Evolutionary conservation across 2,329 filamentous ascomycete species (phyloP).

Genomic region (Helotiales sp.): DNA sequence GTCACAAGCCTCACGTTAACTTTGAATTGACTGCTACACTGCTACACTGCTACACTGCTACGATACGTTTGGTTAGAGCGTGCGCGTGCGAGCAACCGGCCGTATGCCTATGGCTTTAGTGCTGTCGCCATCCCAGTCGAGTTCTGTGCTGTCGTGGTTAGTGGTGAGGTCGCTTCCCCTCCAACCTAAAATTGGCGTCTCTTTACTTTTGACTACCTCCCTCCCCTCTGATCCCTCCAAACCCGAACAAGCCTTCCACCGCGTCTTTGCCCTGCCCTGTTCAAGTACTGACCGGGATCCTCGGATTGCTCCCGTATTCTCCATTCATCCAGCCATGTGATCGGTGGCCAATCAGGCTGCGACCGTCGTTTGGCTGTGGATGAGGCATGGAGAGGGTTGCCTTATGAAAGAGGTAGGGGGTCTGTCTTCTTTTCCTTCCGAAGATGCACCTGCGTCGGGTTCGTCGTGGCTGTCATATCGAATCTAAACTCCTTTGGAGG

Average conservation of each 20-base stretch:
- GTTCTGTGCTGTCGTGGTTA: neutral
- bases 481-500: slow-evolving; percentile 35
- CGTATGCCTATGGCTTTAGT: neutral
- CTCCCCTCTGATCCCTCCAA: neutral
- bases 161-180: neutral
- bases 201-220: neutral
- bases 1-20: neutral
- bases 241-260: slow-evolving; percentile 14
- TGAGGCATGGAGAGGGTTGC: slow-evolving; percentile 27
- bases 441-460: slow-evolving; percentile 32
- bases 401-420: slow-evolving; percentile 26
- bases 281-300: slow-evolving; percentile 27
- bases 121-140: slow-evolving; percentile 2
- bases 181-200: slow-evolving; percentile 26
- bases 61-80: neutral
- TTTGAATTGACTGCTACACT: neutral
- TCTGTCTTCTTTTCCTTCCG: slow-evolving; percentile 18
- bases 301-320: slow-evolving; percentile 34
- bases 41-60: too few relatives aligned
- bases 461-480: slow-evolving; percentile 32
- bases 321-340: slow-evolving; percentile 22
- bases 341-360: slow-evolving; percentile 25
- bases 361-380: slow-evolving; percentile 16
- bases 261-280: slow-evolving; percentile 22
- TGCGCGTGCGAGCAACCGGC: neutral